Evolutionary conservation across 1,139 yeast genomes (phyloP), one percentile per base, ranked within the genome.

Genomic region (Hansenula sp.): DNA sequence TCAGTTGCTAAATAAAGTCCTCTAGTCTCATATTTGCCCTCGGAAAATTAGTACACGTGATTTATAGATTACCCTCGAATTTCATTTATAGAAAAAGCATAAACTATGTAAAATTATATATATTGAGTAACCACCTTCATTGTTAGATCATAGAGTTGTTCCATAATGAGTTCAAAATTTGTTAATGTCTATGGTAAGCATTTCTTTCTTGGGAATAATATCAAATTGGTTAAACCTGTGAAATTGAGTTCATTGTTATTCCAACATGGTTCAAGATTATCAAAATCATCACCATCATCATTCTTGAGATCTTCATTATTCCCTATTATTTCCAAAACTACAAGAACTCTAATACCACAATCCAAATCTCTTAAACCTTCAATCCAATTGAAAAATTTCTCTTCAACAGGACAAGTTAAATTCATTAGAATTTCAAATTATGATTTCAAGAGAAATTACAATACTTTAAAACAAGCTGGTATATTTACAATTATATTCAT

Each of bases 401-500:
- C 47, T 24, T 39, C 48, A 2, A 27, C 47, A 1, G 46, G 45
- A 0, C 12, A 26, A 6, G 16, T 45, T 3, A 38, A 41, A 28
- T 49, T 47, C 42, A 47, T 48, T 29, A 43, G 43, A 32, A 41
- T 50, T 2, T 46, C 47, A 4, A 51, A 51, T 35, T 46, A 45
- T 24, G 47, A 44, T 21, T 50, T 42, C 28, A 37, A 37, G 10
- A 44, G 44, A 18, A 49, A 52, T 20, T 46, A 42, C 16, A 49
- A 55, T n/a, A 51, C 60, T 1, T 39, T 64, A 14, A 51, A 55
- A 19, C 50, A 49, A 22, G 48, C 62, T 8, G 51, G 66, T 1
- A 39, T 61, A 1, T 59, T 60, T 40, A 61, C 68, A 2, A 40
- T 71, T 10, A 42, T 65, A 2, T 64, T 71, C 43, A 60, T 75